Evolutionary conservation across 352 stramenopile genomes (phyloP).

Genomic region (Globisporangium irregulare): DNA sequence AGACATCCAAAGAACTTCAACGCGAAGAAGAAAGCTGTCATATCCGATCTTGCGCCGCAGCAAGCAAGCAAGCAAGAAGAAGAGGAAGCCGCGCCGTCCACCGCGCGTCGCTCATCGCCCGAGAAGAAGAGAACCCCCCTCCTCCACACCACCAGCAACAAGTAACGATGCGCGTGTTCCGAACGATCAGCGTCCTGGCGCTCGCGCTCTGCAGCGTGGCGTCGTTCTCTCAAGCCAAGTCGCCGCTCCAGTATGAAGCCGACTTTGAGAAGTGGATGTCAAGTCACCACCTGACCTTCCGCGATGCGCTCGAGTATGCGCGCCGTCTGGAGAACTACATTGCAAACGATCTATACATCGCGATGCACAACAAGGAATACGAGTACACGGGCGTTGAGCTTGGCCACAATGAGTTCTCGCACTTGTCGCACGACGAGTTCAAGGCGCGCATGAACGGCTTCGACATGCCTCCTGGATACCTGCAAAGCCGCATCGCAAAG

Average conservation of each 20-base stretch:
- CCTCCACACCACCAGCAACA: background rate
- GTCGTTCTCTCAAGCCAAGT: slow-evolving; percentile 36
- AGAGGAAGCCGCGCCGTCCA: slow-evolving; percentile 3
- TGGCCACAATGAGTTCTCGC: slow-evolving; percentile 93
- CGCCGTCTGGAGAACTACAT: slow-evolving; percentile 77
- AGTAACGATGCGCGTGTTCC: slow-evolving; percentile 24
- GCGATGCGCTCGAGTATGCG: slow-evolving; percentile 67
- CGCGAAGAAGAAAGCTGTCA: slow-evolving; percentile 1
- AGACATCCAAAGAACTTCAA: slow-evolving; percentile 19
- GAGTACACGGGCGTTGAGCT: slow-evolving; percentile 79
- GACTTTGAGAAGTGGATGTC: slow-evolving; percentile 73
- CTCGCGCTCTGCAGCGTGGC: slow-evolving; percentile 27
- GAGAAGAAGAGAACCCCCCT: background rate
- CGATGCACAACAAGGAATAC: slow-evolving; percentile 80
- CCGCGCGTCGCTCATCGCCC: background rate
- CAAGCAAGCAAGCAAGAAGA: slow-evolving; percentile 19
- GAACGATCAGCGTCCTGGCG: slow-evolving; percentile 21
- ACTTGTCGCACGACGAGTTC: slow-evolving; percentile 96
- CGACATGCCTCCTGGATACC: slow-evolving; percentile 40
- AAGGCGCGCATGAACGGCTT: slow-evolving; percentile 60
- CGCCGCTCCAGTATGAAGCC: slow-evolving; percentile 63
- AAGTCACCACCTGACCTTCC: slow-evolving; percentile 44
- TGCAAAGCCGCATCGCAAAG: slow-evolving; percentile 57
- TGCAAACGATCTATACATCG: slow-evolving; percentile 84
- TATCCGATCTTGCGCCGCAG: slow-evolving; percentile 16